Evolutionary conservation across 2,329 filamentous ascomycete species (phyloP).

Genomic region (Dactylellina haptotyla): DNA sequence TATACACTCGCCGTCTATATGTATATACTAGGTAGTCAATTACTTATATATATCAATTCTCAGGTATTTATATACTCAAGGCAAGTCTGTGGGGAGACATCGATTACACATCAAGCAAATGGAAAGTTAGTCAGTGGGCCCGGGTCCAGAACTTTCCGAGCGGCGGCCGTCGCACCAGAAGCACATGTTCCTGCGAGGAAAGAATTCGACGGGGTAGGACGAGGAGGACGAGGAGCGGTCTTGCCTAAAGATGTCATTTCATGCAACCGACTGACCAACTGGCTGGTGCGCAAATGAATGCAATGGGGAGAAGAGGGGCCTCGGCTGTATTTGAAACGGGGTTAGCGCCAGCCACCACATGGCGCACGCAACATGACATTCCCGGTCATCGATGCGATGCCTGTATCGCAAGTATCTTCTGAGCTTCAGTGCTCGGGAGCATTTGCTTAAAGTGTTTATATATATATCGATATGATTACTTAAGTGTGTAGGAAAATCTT

Average conservation of each 20-base stretch:
- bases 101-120: background rate
- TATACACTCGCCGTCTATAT: too few species aligned
- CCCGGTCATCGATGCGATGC: too few species aligned
- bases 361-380: too few species aligned
- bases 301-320: background rate
- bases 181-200: background rate
- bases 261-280: constrained; percentile 20
- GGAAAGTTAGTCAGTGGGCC: background rate
- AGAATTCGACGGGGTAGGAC: background rate
- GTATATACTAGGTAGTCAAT: too few species aligned
- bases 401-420: too few species aligned
- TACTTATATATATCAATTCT: too few species aligned
- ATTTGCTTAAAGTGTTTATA: too few species aligned
- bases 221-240: too few species aligned
- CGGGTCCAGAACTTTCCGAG: constrained; percentile 9
- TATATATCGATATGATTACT: too few species aligned
- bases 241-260: too few species aligned
- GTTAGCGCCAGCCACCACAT: background rate
- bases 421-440: too few species aligned
- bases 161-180: background rate
- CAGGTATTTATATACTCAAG: background rate
- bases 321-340: constrained; percentile 4
- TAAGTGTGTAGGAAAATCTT: too few species aligned
- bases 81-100: background rate
- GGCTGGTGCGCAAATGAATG: background rate